Base-by-base conservation (phyloP, 1,139 yeast species). In the Taphrina communis region DNA sequence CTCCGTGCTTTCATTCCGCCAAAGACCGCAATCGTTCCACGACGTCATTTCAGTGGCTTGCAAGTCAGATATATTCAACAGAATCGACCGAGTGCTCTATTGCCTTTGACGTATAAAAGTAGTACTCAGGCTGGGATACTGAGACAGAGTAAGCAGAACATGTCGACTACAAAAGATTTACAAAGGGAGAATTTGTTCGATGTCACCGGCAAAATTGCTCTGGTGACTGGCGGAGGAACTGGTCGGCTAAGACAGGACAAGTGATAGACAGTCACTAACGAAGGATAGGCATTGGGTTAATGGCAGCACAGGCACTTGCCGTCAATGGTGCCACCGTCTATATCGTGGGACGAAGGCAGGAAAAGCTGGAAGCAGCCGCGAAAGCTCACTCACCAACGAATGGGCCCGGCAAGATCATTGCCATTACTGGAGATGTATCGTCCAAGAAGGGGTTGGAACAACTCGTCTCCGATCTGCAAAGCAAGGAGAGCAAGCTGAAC, bases 291-390 rank as follows among this genome's bases (percentile, higher is more conserved):
- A 58, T 58, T 21, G 62, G 62, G 2, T 42, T 58, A 9, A 58
- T 58, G 62, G 70, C 70, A 8, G 66, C 73, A 17, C 71, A 71
- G 19, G 73, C 72, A 39, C 71, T 73, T 11, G 69, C 69, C 2
- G 69, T 67, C 46, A 82, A 81, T 73, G 81, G 79, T 74, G 87
- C 84, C 55, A 79, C 79, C 25, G 83, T 83, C 9, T 79, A 82
- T 69, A 74, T 81, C 38, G 79, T 80, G 1, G 82, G 82, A 9
- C 79, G 86, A 71, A 78, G 75, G 50, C 75, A 74, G 65, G 72
- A 74, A 14, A 82, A 80, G 72, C 78, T 82, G n/a, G 74, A 77
- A 9, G 82, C 83, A 6, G 76, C 80, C 46, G 76, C 76, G 35
- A 72, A 74, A 35, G 72, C 83, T 57, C 73, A 74, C 58, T 70